Percentiles rank a stretch among this genome's conserved stretches.
Evolutionary conservation across 768 basidiomycete species (phyloP).

Genomic region (Clavulina sp.): DNA sequence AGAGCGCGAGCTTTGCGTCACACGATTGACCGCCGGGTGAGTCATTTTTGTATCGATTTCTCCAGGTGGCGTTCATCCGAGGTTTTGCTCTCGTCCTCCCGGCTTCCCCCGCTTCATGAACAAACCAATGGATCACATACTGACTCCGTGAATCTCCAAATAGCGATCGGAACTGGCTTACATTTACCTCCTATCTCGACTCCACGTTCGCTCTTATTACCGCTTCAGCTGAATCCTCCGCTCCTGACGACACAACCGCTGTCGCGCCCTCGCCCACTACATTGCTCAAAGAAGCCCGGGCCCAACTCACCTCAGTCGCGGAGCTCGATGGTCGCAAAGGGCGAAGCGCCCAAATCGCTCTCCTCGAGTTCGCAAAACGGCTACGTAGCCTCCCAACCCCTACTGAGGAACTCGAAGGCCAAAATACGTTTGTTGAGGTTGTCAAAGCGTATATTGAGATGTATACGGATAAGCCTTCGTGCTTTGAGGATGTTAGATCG

Average conservation of each 20-base stretch:
- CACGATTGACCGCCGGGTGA: constrained; percentile 23
- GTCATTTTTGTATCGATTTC: constrained; percentile 24
- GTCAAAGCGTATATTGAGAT: constrained; percentile 51
- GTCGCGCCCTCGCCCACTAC: not conserved
- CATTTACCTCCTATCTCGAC: constrained; percentile 59
- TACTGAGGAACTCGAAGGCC: not conserved
- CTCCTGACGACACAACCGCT: constrained; percentile 7
- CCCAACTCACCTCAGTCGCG: constrained; percentile 38
- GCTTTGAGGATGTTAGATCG: constrained; percentile 68
- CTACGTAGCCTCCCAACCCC: constrained; percentile 15
- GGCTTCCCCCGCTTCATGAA: constrained; percentile 13
- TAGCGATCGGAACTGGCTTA: constrained; percentile 75
- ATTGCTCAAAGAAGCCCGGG: constrained; percentile 27
- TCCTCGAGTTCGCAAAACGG: constrained; percentile 60
- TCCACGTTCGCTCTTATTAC: constrained; percentile 35
- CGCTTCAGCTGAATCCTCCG: not conserved
- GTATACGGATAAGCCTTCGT: constrained; percentile 69
- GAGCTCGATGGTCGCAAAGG: constrained; percentile 48
- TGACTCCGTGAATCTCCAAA: too few relatives aligned
- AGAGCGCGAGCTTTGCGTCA: constrained; percentile 38
- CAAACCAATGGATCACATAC: too few relatives aligned
- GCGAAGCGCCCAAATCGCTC: constrained; percentile 52
- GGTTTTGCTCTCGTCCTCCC: too few relatives aligned
- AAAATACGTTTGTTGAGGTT: constrained; percentile 15
- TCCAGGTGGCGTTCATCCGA: too few relatives aligned